Evolutionary conservation across 1,284 basidiomycete genomes (phyloP).

Genomic region (Microbotryomycetes sp.): DNA sequence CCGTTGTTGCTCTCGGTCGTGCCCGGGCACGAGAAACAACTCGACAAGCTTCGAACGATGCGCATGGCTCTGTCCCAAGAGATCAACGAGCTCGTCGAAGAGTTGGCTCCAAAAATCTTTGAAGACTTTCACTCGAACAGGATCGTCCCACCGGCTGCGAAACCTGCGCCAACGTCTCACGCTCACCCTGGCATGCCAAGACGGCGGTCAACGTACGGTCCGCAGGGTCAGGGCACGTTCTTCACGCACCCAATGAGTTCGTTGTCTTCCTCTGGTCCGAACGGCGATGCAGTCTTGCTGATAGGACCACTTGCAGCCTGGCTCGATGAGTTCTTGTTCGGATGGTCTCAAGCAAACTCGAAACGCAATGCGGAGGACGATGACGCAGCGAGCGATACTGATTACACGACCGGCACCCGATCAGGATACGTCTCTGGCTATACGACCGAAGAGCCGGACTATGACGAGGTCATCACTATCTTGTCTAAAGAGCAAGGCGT

Average conservation of each 20-base stretch:
- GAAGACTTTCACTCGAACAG: conserved; percentile 80
- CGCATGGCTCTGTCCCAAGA: conserved; percentile 75
- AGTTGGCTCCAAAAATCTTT: conserved; percentile 73
- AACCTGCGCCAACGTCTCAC: conserved; percentile 55
- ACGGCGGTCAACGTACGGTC: conserved; percentile 35
- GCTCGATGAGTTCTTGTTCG: conserved; percentile 87
- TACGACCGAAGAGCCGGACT: conserved; percentile 45
- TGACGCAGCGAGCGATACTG: conserved; percentile 33
- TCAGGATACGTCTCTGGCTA: conserved; percentile 43
- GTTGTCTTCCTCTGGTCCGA: conserved; percentile 24
- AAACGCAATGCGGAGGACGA: conserved; percentile 2
- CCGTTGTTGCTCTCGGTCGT: conserved; percentile 84
- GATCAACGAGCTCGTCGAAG: conserved; percentile 70
- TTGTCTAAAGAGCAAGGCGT: conserved; percentile 23
- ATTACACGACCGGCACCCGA: conserved; percentile 38
- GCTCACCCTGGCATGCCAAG: conserved; percentile 34
- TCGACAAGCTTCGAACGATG: conserved; percentile 72
- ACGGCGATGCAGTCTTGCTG: conserved; percentile 7
- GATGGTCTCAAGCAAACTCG: conserved; percentile 57
- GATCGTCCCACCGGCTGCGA: conserved; percentile 72
- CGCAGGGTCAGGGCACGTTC: conserved; percentile 32
- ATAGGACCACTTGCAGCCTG: conserved; percentile 47
- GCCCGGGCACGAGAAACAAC: conserved; percentile 80
- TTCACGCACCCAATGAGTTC: conserved; percentile 57
- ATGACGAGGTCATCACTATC: conserved; percentile 43